phyloP scores from a whole-genome alignment of 768 basidiomycete genomes.

The Boletus rubescentipes region DNA sequence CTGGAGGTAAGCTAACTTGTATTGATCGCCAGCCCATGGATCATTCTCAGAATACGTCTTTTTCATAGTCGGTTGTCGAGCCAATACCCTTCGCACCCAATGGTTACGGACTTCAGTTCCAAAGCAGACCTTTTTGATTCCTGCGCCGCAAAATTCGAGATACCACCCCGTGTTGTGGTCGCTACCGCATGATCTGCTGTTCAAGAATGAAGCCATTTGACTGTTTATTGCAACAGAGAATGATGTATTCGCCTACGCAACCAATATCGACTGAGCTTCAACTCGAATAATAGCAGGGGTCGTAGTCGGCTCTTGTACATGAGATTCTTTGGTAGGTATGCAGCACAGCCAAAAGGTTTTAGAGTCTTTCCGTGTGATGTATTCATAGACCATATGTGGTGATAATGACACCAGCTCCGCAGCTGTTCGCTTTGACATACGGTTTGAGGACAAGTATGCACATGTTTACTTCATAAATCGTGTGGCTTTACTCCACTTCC shows the following conservation, averaged over 20 bases:
- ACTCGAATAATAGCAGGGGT: too few relatives aligned
- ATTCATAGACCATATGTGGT: too few relatives aligned
- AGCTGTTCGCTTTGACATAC: too few relatives aligned
- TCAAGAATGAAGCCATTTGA: background rate
- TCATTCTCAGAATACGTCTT: conserved; percentile 3
- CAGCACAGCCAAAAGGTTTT: too few relatives aligned
- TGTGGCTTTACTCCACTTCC: too few relatives aligned
- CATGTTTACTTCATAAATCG: too few relatives aligned
- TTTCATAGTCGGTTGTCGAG: conserved; percentile 39
- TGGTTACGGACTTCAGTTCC: conserved; percentile 57
- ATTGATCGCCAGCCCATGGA: background rate
- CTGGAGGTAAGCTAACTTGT: conserved; percentile 55
- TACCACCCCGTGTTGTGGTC: conserved; percentile 51
- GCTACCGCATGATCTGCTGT: conserved; percentile 5
- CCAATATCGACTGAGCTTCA: background rate
- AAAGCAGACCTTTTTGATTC: conserved; percentile 69
- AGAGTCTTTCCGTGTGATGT: too few relatives aligned
- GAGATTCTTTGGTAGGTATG: too few relatives aligned
- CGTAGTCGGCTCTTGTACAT: too few relatives aligned
- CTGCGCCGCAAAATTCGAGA: conserved; percentile 53
- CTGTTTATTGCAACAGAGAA: background rate
- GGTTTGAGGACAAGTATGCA: too few relatives aligned
- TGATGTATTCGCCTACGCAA: background rate
- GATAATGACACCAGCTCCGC: too few relatives aligned
- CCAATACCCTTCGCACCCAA: conserved; percentile 67